Conservation (phyloP, 2,329 filamentous ascomycete genomes). For the Pseudogymnoascus verrucosus region DNA sequence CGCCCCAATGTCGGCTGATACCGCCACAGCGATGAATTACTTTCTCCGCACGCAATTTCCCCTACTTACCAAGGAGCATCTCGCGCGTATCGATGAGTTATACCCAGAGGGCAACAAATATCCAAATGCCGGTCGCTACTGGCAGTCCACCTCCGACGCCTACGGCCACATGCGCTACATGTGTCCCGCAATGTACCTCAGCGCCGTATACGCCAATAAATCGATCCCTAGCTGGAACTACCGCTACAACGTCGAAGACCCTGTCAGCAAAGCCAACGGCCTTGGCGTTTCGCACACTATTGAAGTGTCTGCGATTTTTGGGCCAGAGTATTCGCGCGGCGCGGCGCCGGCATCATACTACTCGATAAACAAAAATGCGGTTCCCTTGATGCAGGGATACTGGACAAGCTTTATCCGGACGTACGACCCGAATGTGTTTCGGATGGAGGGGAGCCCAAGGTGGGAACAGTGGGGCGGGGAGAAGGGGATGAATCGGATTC, state of each 20-base stretch:
- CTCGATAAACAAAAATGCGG: slow-evolving; percentile 46
- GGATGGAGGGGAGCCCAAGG: slow-evolving; percentile 36
- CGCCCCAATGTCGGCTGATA: slow-evolving; percentile 41
- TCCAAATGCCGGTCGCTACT: slow-evolving; percentile 46
- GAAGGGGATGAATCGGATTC: slow-evolving; percentile 20
- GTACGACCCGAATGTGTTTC: slow-evolving; percentile 55
- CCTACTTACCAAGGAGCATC: slow-evolving; percentile 40
- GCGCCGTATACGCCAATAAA: slow-evolving; percentile 16
- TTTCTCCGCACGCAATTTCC: slow-evolving; percentile 55
- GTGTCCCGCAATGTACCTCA: slow-evolving; percentile 52
- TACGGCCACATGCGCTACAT: slow-evolving; percentile 60
- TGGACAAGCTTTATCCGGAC: slow-evolving; percentile 66
- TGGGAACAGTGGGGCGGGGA: slow-evolving; percentile 41
- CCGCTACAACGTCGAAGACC: slow-evolving; percentile 56
- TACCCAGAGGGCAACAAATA: slow-evolving; percentile 43
- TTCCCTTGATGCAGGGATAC: slow-evolving; percentile 58
- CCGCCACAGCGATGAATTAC: slow-evolving; percentile 38
- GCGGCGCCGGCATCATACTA: slow-evolving; percentile 48
- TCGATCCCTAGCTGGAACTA: slow-evolving; percentile 53
- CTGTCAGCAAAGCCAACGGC: slow-evolving; percentile 42
- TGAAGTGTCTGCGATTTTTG: slow-evolving; percentile 61
- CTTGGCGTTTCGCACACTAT: slow-evolving; percentile 59
- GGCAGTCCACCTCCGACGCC: slow-evolving; percentile 48
- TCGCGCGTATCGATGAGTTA: slow-evolving; percentile 42
- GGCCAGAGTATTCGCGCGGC: slow-evolving; percentile 45